Base-by-base conservation (phyloP, 2,329 filamentous ascomycete genomes). In the Ophiostoma sp. region DNA sequence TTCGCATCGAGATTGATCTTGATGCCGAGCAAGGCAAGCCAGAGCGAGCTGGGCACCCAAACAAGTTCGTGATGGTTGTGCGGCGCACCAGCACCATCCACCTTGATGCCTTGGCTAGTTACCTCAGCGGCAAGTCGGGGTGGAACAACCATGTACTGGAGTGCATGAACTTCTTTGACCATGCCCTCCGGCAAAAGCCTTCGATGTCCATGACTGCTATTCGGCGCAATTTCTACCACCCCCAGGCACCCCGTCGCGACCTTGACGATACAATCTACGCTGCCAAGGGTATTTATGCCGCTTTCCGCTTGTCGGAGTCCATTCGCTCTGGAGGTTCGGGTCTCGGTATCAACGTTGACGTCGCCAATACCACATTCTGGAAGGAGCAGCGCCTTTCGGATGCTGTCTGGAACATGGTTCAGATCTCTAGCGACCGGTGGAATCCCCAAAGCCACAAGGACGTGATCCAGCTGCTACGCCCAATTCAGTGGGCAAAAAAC, bases 301-400 rank as follows among this genome's bases (percentile, higher is more conserved):
- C 93, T 0, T 88, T 97, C 66, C 87, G 93, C 58, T 84, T 94
- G 36, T 89, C 89, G 64, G 83, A 91, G 75, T 76, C 74, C 70
- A 79, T 76, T 74, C 77, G 73, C 70, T 73, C 71, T 68, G 78
- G 81, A 1, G 83, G 85, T 44, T 84, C 85, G 40, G 86, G 86
- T 8, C 82, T 98, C 5, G 87, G 90, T 0, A 81, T 99, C 75
- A 98, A 97, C 73, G 87, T 96, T 11, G 94, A 99, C 74, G 90
- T 97, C 42, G 89, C 93, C 68, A 97, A 98, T 75, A 91, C 92
- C 0, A 91, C 90, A 12, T 99, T 99, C 79, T 98, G 91, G 89
- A 83, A 78, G 0, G 77, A 75, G 1, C 77, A 80, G 63, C 75
- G 74, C 0, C 66, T 85, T 4, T 78, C 79, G 18, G 73, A 78